These are phyloP conservation scores for Penicillium digitatum DNA, from an alignment of 2,329 filamentous ascomycete species.

Conservation along the genomic window DNA sequence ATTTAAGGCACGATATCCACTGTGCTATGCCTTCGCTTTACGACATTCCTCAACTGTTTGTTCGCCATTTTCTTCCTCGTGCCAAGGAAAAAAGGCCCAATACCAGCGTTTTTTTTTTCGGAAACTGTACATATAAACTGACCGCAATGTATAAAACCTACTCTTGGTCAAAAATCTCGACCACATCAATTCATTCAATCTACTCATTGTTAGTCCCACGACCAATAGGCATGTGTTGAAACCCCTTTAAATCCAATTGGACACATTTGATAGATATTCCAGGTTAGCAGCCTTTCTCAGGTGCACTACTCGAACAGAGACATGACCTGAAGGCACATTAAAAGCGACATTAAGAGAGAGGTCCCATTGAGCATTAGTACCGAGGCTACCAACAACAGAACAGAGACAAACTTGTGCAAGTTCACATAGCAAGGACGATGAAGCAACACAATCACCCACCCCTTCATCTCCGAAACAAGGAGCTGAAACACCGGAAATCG, in stretches of 20 bases:
- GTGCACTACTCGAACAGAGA: background rate
- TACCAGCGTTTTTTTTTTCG: background rate
- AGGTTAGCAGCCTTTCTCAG: background rate
- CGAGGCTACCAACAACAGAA: background rate
- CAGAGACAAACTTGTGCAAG: background rate
- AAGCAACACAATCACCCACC: background rate
- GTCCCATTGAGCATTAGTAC: background rate
- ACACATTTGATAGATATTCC: background rate
- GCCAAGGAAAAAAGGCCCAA: background rate
- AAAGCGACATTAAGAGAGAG: too few species aligned
- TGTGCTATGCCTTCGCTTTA: background rate
- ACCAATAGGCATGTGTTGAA: background rate
- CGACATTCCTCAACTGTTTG: background rate
- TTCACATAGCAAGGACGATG: background rate
- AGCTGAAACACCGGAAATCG: background rate
- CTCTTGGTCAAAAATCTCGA: background rate
- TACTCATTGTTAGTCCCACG: background rate
- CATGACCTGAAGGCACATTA: background rate
- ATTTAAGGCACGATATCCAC: background rate
- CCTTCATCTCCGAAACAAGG: background rate
- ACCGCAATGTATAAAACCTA: background rate
- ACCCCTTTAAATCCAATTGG: background rate
- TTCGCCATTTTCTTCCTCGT: background rate
- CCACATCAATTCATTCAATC: background rate
- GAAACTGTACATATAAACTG: constrained; percentile 5